phyloP scores from a whole-genome alignment of 768 basidiomycete species.

The Tricholoma terreum region DNA sequence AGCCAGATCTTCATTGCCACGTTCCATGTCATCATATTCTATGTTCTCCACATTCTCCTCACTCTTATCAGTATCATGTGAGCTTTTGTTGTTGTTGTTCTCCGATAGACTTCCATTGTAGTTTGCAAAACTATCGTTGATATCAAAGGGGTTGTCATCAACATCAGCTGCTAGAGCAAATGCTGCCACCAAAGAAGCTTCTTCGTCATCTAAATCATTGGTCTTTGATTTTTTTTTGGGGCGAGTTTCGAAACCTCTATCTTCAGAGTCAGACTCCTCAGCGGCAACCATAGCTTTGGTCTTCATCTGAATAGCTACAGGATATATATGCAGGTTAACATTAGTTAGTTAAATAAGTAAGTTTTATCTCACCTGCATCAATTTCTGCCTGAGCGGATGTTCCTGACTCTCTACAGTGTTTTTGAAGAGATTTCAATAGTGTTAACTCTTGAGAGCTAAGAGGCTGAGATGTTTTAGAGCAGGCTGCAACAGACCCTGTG shows the following conservation, averaged over 20 bases:
- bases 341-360: background rate
- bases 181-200: background rate
- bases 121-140: background rate
- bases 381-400: too few relatives aligned
- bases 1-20: background rate
- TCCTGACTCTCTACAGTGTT: too few relatives aligned
- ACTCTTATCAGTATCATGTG: background rate
- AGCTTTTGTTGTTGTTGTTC: background rate
- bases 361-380: background rate
- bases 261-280: too few relatives aligned
- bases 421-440: too few relatives aligned
- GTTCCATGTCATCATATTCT: background rate
- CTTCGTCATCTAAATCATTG: background rate
- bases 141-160: background rate
- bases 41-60: background rate
- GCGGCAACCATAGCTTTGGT: too few relatives aligned
- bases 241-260: too few relatives aligned
- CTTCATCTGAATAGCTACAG: background rate
- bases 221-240: too few relatives aligned
- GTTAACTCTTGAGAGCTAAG: too few relatives aligned
- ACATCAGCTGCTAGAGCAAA: background rate
- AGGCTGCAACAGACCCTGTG: too few relatives aligned
- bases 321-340: background rate
- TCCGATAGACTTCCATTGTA: background rate
- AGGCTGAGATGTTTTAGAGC: too few relatives aligned